Conservation (phyloP, 2,329 filamentous ascomycete genomes). For the Aureobasidium uvarum region DNA sequence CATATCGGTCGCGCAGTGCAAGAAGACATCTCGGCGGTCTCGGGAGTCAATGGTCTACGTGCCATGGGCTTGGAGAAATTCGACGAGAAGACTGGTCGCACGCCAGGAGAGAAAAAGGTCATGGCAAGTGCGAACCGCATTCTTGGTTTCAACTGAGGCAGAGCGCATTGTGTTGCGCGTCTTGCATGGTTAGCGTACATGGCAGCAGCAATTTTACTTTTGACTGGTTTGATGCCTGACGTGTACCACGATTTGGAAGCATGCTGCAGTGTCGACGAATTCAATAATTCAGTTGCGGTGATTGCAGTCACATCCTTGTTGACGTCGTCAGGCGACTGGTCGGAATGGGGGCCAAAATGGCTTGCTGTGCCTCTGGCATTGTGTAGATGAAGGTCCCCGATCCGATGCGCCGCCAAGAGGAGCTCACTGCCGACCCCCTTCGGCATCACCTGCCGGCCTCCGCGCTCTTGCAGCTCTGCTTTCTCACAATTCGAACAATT, state of each 20-base stretch:
- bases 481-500: background rate
- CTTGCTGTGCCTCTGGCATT: constrained; percentile 7
- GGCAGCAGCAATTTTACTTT: constrained; percentile 2
- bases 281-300: background rate
- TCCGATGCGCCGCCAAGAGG: background rate
- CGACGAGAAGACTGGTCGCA: constrained; percentile 3
- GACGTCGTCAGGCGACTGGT: background rate
- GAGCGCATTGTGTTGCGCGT: background rate
- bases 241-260: constrained; percentile 1
- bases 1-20: constrained; percentile 41
- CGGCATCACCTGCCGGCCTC: constrained; percentile 4
- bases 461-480: background rate
- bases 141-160: constrained; percentile 16
- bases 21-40: constrained; percentile 38
- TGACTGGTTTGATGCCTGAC: background rate
- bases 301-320: constrained; percentile 11
- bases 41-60: constrained; percentile 37
- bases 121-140: constrained; percentile 22
- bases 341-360: background rate
- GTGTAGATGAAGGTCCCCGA: constrained; percentile 6
- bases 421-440: constrained; percentile 2
- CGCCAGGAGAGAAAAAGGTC: constrained; percentile 25
- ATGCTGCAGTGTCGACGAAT: no score
- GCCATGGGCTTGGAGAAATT: constrained; percentile 26
- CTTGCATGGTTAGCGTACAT: constrained; percentile 4